Base-by-base conservation (phyloP, 495 filamentous ascomycete genomes). In the Beverwykella pulmonaria region DNA sequence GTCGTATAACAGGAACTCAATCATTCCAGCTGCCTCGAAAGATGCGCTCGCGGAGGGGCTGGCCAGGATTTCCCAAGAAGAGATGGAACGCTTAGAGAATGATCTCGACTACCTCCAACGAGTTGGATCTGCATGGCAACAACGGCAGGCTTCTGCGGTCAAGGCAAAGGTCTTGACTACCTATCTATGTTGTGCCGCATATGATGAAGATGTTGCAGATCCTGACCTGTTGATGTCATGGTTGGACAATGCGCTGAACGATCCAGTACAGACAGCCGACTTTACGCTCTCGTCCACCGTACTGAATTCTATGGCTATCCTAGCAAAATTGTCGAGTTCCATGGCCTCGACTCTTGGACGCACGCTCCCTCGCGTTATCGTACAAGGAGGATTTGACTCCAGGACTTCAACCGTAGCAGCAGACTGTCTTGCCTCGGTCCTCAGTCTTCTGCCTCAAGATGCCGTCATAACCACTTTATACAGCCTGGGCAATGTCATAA, bases 381-480 rank as follows among this genome's bases (percentile, higher is more conserved):
- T 96, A 8, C 90, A 95, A 74, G 87, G 90, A 36, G 82, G 83
- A n/a, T 80, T 87, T 17, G 83, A 83, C 50, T 82, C 82, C 23
- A 75, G 81, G 30, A 90, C 86, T 27, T 84, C 93, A 17, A 80
- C 78, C 12, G 82, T 93, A 27, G 94, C 93, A 34, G 91, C 92
- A 4, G 86, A 85, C 53, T 93, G 90, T 72, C 82, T 98, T 49
- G 90, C 92, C 3, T 89, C 86, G 58, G 82, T 95, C 53, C 78
- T 98, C 54, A 86, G 85, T 54, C 81, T 88, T 62, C 84, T 97
- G 6, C 93, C 95, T 5, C 89, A 95, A 70, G 94, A 98, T 81
- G 88, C 91, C 27, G 86, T 95, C 29, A 98, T 98, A 68, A 95
- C 92, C 5, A 97, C 92, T 1, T 79, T 98, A 10, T 98, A 98